phyloP scores from a whole-genome alignment of 2,329 filamentous ascomycete genomes.

The Exophiala sp. region DNA sequence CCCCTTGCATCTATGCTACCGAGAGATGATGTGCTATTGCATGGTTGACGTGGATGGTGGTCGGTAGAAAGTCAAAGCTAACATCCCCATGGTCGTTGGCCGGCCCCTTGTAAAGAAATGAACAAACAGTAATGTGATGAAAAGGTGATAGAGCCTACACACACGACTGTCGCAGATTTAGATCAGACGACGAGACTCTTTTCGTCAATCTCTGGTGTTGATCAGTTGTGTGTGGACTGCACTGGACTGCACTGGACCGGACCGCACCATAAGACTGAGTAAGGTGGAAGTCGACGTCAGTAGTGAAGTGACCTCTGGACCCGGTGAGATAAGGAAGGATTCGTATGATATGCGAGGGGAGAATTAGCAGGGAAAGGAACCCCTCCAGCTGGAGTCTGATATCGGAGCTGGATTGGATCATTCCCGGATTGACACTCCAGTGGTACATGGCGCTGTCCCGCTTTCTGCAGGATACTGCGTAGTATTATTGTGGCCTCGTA shows the following conservation, averaged over 20 bases:
- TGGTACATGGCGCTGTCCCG: background rate
- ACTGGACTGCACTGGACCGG: background rate
- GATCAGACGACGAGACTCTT: background rate
- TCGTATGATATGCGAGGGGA: conserved; percentile 8
- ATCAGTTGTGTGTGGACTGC: background rate
- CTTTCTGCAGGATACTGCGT: too few species aligned
- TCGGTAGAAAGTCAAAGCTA: conserved; percentile 14
- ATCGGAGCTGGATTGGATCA: background rate
- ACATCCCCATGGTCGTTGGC: conserved; percentile 4
- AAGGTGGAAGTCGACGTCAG: background rate
- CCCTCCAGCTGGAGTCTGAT: background rate
- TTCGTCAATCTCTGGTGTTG: background rate
- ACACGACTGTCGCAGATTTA: background rate
- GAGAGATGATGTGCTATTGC: conserved; percentile 3
- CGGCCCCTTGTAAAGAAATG: background rate
- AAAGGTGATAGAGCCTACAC: background rate
- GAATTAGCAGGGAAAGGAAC: background rate
- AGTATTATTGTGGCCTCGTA: too few species aligned
- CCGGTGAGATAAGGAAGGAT: conserved; percentile 12
- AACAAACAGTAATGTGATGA: background rate
- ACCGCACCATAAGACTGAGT: conserved; percentile 3
- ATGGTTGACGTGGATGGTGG: conserved; percentile 3
- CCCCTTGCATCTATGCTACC: background rate
- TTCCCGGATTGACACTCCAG: background rate
- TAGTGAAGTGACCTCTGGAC: background rate